Conservation (phyloP, 257 asterid species). For the Sherardia arvensis region DNA sequence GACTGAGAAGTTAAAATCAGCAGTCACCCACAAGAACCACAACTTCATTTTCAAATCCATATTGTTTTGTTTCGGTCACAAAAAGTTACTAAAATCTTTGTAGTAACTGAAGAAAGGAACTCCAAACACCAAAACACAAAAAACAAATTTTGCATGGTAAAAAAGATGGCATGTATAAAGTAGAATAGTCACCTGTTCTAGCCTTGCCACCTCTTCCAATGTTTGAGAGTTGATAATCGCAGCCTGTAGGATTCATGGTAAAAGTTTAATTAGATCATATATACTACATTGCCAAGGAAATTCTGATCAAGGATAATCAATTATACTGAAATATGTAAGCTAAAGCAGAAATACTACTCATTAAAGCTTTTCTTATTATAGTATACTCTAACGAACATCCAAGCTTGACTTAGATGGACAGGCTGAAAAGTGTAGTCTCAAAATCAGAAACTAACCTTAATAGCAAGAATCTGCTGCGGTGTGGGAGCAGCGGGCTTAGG, state of each 20-base stretch:
- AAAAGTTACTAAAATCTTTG: neutral
- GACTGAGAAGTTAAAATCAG: neutral
- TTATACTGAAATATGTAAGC: neutral
- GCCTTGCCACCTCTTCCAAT: slow-evolving; percentile 98
- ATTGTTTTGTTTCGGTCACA: neutral
- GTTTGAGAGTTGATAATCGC: slow-evolving; percentile 96
- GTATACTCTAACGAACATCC: neutral
- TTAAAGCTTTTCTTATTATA: neutral
- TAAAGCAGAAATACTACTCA: too few species aligned
- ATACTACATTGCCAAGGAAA: neutral
- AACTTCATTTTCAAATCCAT: neutral
- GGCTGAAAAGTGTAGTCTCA: neutral
- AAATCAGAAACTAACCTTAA: slow-evolving; percentile 51
- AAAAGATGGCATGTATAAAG: neutral
- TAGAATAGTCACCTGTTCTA: slow-evolving; percentile 71
- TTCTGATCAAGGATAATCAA: neutral
- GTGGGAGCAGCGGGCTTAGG: slow-evolving; percentile 81
- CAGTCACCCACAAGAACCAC: neutral
- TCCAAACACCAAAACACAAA: neutral
- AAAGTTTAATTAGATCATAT: neutral
- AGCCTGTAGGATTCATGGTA: slow-evolving; percentile 56
- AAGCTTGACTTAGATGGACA: neutral
- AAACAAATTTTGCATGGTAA: neutral
- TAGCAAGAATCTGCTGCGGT: slow-evolving; percentile 89
- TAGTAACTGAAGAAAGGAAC: neutral